Base-by-base conservation (phyloP, 1,284 basidiomycete genomes). In the Tylopilus sp. region DNA sequence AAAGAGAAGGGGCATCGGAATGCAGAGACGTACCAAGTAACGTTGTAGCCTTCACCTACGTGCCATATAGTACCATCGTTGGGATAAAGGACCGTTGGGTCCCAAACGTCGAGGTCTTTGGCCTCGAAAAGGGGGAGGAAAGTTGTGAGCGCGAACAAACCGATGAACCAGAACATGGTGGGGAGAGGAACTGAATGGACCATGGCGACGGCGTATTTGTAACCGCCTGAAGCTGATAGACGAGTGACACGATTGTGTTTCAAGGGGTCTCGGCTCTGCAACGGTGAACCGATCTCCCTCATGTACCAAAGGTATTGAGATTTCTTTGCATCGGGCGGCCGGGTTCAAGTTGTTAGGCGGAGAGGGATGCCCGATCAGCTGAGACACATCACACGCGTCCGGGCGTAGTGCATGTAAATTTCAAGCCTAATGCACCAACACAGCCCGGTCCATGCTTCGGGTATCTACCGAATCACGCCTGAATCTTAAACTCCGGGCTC, bases 21-120 rank as follows among this genome's bases (percentile, higher is more conserved):
- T 12, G 25, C 9, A 15, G 21, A 12, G 5, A 59, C 66, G 33
- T 58, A 71, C 74, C 71, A 75, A 15, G 75, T 67, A 38, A 9
- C 5, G 15, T 63, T 58, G 25, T 68, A 56, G 2, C 42, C 18
- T 1, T 58, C 46, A 23, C 71, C 70, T 9, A 56, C 55, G 8
- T 49, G 50, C 74, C 73, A 75, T 25, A 67, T 54, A 11, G 64
- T 65, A 4, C 49, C 53, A 0, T 30, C 47, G 5, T 53, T n/a
- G 8, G 73, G 74, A 43, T 63, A 60, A 18, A 58, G 29, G 31
- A 76, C 59, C 2, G 55, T 59, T 7, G 73, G 74, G 1, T 54
- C 59, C 44, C 61, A 73, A 15, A 72, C 72, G 37, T 73, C 71
- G 30, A 71, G 55, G 18, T 4, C 6, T 6, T 3, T 3, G 33